These are phyloP conservation scores for Pseudopyrenochaeta lycopersici DNA, from an alignment of 2,329 filamentous ascomycete genomes.

Conservation along the genomic window DNA sequence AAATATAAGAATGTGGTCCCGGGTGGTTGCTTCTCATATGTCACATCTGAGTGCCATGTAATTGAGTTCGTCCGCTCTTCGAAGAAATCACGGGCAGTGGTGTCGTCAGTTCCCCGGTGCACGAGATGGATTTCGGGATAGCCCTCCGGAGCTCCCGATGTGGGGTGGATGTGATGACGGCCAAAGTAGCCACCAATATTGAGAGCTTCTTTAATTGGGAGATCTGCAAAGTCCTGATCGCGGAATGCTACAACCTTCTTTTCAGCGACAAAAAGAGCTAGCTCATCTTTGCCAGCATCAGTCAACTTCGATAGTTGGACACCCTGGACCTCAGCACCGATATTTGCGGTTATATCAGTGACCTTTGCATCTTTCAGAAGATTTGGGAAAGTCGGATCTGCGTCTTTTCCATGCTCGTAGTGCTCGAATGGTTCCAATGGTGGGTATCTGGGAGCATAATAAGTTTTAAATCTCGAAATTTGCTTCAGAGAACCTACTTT, in stretches of 20 bases:
- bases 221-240: constrained; percentile 71
- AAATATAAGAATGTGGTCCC: constrained; percentile 90
- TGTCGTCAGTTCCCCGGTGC: constrained; percentile 74
- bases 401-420: constrained; percentile 78
- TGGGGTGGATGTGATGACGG: constrained; percentile 82
- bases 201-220: constrained; percentile 74
- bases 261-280: constrained; percentile 78
- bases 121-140: constrained; percentile 81
- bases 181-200: constrained; percentile 80
- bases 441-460: constrained; percentile 60
- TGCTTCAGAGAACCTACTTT: not conserved
- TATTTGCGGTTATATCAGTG: constrained; percentile 74
- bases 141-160: constrained; percentile 76
- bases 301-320: constrained; percentile 75
- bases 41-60: constrained; percentile 89
- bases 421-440: constrained; percentile 76
- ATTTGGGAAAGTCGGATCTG: constrained; percentile 73
- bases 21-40: constrained; percentile 87
- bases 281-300: constrained; percentile 76
- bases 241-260: constrained; percentile 81
- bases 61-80: constrained; percentile 78
- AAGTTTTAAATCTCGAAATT: not conserved
- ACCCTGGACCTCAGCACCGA: constrained; percentile 75
- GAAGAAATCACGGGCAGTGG: constrained; percentile 69
- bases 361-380: constrained; percentile 66